Evolutionary conservation across 768 basidiomycete species (phyloP).

Genomic region (Leccinum imitatum): DNA sequence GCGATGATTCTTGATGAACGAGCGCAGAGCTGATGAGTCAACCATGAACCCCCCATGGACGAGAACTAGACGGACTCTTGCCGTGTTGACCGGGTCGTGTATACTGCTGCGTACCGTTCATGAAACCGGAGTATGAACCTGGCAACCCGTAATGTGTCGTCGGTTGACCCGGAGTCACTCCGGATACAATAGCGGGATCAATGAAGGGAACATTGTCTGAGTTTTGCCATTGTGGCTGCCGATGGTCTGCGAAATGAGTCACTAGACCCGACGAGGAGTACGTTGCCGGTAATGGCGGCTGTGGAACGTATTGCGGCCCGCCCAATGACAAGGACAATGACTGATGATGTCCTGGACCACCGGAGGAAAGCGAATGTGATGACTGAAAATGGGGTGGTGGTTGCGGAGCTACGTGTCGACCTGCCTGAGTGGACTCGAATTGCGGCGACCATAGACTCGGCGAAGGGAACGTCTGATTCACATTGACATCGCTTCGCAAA

Average conservation of each 20-base stretch:
- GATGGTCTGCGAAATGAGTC: constrained; percentile 12
- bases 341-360: constrained; percentile 15
- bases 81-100: constrained; percentile 21
- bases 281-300: constrained; percentile 13
- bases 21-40: constrained; percentile 10
- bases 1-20: neutral
- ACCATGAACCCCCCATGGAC: constrained; percentile 25
- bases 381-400: constrained; percentile 14
- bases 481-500: constrained; percentile 14
- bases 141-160: constrained; percentile 6
- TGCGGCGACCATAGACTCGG: constrained; percentile 27
- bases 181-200: constrained; percentile 28
- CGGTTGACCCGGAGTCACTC: constrained; percentile 2
- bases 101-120: constrained; percentile 16
- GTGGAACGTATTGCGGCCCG: constrained; percentile 18
- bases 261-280: constrained; percentile 8
- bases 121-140: constrained; percentile 13
- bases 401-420: constrained; percentile 11
- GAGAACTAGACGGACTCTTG: constrained; percentile 21
- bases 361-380: constrained; percentile 9
- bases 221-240: constrained; percentile 16
- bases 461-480: constrained; percentile 13
- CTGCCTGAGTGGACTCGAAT: constrained; percentile 24
- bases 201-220: constrained; percentile 8
- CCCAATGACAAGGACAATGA: constrained; percentile 16